Percentiles rank a stretch among this genome's conserved stretches.
phyloP scores from a whole-genome alignment of 2,329 filamentous ascomycete species.

The Venturia pyrina region DNA sequence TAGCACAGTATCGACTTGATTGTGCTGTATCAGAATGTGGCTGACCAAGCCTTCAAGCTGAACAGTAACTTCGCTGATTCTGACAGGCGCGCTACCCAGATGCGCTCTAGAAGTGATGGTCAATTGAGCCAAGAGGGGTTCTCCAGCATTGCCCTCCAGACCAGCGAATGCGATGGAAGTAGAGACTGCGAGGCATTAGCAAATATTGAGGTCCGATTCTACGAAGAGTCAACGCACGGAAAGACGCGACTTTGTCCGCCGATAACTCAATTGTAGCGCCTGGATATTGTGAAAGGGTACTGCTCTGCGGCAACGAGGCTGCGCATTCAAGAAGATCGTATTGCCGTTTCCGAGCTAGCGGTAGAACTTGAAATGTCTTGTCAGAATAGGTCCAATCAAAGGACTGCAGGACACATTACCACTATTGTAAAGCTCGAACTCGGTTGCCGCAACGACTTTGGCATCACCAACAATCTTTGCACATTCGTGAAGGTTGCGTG shows the following conservation, averaged over 20 bases:
- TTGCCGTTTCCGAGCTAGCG: slow-evolving; percentile 17
- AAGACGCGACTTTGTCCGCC: slow-evolving; percentile 39
- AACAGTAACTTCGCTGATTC: slow-evolving; percentile 38
- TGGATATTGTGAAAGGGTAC: not conserved
- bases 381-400: not conserved
- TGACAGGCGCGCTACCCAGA: slow-evolving; percentile 34
- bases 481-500: slow-evolving; percentile 45
- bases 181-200: slow-evolving; percentile 14
- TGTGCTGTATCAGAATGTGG: slow-evolving; percentile 22
- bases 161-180: slow-evolving; percentile 40
- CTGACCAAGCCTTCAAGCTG: slow-evolving; percentile 39
- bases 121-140: slow-evolving; percentile 47
- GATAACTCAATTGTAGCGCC: slow-evolving; percentile 34
- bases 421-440: slow-evolving; percentile 43
- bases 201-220: not conserved
- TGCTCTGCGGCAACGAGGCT: slow-evolving; percentile 20
- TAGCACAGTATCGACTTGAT: not conserved
- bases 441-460: slow-evolving; percentile 40
- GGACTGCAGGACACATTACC: not conserved
- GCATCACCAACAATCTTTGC: slow-evolving; percentile 35
- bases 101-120: slow-evolving; percentile 40
- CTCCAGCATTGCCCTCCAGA: slow-evolving; percentile 49
- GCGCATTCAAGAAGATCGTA: slow-evolving; percentile 37
- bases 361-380: not conserved
- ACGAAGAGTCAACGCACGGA: slow-evolving; percentile 24